Evolutionary conservation across 2,329 filamentous ascomycete genomes (phyloP), one percentile per base, ranked within the genome.

Genomic region (Botryotinia narcissicola): DNA sequence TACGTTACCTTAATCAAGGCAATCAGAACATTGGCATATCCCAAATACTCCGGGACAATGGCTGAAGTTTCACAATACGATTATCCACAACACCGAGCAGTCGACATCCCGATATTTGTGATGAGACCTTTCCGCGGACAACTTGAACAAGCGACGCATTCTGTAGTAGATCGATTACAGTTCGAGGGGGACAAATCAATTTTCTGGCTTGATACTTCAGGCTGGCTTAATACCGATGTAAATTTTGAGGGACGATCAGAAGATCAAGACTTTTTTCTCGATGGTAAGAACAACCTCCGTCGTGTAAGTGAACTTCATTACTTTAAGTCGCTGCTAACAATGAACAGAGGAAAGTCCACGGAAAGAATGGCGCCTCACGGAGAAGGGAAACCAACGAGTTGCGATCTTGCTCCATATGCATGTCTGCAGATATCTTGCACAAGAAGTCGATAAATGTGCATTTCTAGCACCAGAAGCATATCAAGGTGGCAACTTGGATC

Each of bases 181-280:
- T 77, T 75, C 25, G 78, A 82, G 12, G 82, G 82, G 7, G 82
- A 83, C 72, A 80, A 76, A 37, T 76, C 78, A 4, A 78, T 82
- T 3, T 83, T 81, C 72, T 82, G 82, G 81, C 79, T 84, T 42
- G 82, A 83, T 73, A 84, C 82, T 10, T 81, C 81, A 8, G 82
- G 82, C 20, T 83, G 82, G 82, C 76, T 83, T 14, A 78, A 83
- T 44, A 77, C 77, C 20, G 76, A 78, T 51, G 60, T 76, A 22
- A 73, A 77, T 48, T 75, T 77, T 42, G 74, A 78, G 29, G 75
- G 74, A 12, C 71, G 73, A n/a, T 70, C 75, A 66, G 75, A 77
- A 32, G 74, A 76, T 42, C 75, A 78, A 66, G 77, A 81, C 66
- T 81, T 81, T 74, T 81, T 79, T 63, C 73, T 81, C 14, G 81